Percentiles rank a stretch among this genome's conserved stretches.
Evolutionary conservation across 2,329 filamentous ascomycete species (phyloP).

Genomic region (Gyromitra esculenta): DNA sequence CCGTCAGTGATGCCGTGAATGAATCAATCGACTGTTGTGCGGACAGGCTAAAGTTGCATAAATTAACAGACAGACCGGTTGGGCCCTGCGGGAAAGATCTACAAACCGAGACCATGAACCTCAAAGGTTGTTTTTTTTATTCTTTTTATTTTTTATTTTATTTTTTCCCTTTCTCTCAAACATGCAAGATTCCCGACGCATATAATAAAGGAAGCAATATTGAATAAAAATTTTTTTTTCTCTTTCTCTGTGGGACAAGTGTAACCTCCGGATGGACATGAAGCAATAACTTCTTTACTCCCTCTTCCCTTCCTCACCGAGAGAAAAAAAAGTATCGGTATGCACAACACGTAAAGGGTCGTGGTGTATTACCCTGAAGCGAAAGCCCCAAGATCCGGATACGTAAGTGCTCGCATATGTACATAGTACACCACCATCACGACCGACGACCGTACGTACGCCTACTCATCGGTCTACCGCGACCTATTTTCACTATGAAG

Average conservation of each 20-base stretch:
- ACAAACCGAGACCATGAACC: conserved; percentile 17
- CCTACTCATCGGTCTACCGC: conserved; percentile 31
- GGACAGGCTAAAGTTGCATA: conserved; percentile 28
- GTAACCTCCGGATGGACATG: too few relatives aligned
- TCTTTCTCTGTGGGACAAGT: too few relatives aligned
- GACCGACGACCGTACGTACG: background rate
- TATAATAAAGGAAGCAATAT: background rate
- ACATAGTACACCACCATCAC: conserved; percentile 14
- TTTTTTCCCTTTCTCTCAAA: background rate
- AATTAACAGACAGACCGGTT: background rate
- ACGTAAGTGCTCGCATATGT: conserved; percentile 40
- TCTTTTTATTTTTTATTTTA: background rate
- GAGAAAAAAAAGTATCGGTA: too few relatives aligned
- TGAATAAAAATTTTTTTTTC: too few relatives aligned
- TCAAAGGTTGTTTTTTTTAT: background rate
- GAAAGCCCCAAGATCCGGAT: conserved; percentile 35
- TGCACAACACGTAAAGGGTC: background rate
- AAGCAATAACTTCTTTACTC: too few relatives aligned
- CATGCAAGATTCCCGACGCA: conserved; percentile 12
- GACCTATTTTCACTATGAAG: conserved; percentile 18
- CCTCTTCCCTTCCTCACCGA: background rate
- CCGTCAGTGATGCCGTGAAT: conserved; percentile 6
- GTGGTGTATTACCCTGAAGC: conserved; percentile 31
- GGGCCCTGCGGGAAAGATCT: conserved; percentile 19
- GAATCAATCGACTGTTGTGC: conserved; percentile 25